Evolutionary conservation across 2,329 filamentous ascomycete genomes (phyloP), one percentile per base, ranked within the genome.

Genomic region (Clarireedia hainanense): DNA sequence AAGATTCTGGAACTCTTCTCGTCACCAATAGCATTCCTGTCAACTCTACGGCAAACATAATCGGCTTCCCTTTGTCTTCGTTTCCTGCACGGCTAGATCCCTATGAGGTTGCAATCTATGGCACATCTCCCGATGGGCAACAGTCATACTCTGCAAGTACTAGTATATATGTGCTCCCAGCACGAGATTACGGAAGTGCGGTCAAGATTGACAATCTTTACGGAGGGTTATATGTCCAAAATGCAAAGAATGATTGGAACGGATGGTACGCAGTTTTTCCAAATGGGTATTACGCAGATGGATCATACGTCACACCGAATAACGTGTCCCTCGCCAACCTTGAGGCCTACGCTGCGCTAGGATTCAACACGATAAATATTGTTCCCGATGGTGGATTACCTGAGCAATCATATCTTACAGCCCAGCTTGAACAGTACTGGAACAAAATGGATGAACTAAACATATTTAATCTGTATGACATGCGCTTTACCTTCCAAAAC

Each of bases 191-290:
- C 27, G 75, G 76, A 30, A 76, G 73, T 56, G 71, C 72, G 4
- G 72, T 74, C 5, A 76, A 74, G 57, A 67, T 79, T 4, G 76
- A 79, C 56, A 72, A 72, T 53, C 67, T 78, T 0, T 69, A 73
- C 57, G 75, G 75, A 15, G 75, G 74, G 6, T 69, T 78, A 23
- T 63, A 72, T 5, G 69, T 77, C 0, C 71, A 71, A 39, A 72
- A 73, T 54, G 55, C 55, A 0, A 36, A 54, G 20, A 68, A 67
- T 47, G 53, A 61, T 15, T 69, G 67, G 45, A 66, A 46, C 1
- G 64, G 63, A 7, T 68, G 64, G 63, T 69, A 69, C 36, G 61
- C 71, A 0, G 54, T 78, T 5, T 69, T 77, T n/a, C 76, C 76
- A 0, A 74, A 74, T 58, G 73, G 73, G 0, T 74, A 72, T 62